Evolutionary conservation across 345 rosid genomes (phyloP), one percentile per base, ranked within the genome.

Genomic region (Limnanthes douglasii): DNA sequence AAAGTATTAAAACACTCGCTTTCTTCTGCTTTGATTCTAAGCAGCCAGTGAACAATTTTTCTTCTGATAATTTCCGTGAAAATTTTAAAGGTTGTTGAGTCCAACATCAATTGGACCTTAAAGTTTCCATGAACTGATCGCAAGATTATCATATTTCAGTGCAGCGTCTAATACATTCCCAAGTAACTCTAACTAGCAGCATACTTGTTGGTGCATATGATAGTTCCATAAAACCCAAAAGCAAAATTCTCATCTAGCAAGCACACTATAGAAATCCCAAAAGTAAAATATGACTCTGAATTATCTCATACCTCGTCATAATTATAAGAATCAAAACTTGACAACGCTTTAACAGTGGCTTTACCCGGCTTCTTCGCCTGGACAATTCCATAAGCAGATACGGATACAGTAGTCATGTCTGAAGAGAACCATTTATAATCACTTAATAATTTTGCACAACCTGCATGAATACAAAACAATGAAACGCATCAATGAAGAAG

Each of bases 391-490:
- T 62, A 78, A 39, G 73, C 70, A 52, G 97, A 73, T 45, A 78
- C 45, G 5, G 90, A 69, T 51, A 76, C 48, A 42, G 56, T 49
- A 48, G 62, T 56, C 46, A 50, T 52, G 57, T 88, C 93, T 23
- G 81, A 88, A 50, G 93, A 78, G 69, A 65, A 65, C 97, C 97
- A 88, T 68, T 65, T 69, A 68, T 73, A 88, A 61, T 88, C 97
- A 64, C 58, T 60, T 26, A 75, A 59, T 38, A 61, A 38, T 68
- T 69, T 71, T 47, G 80, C 95, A 53, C 97, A 88, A 52, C 96
- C 96, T 86, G 51, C 21, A 58, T 18, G 21, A 41, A 37, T 16
- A 31, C 34, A 53, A 47, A 24, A 15, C 39, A 25, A 18, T 26
- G 45, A 41, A 25, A 54, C 21, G 41, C 16, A 34, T 11, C 17